These are phyloP conservation scores for Tricholoma furcatifolium DNA, from an alignment of 768 basidiomycete genomes.

Conservation along the genomic window DNA sequence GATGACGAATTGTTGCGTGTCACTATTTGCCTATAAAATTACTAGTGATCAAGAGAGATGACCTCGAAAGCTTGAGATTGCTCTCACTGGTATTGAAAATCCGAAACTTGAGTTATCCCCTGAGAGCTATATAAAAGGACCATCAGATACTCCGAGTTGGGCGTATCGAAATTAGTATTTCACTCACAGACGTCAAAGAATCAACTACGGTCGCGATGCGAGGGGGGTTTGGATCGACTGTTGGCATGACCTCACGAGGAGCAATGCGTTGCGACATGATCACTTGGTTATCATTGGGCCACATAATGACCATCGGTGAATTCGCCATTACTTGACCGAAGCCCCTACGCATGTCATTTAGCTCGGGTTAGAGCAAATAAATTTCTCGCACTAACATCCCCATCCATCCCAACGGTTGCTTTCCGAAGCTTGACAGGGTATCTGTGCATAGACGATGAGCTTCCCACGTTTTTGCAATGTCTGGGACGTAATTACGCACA, in stretches of 20 bases:
- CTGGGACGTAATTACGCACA: conserved; percentile 29
- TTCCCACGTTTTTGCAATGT: neutral
- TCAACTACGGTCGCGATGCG: conserved; percentile 43
- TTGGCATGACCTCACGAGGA: conserved; percentile 51
- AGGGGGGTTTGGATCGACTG: conserved; percentile 50
- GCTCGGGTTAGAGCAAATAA: neutral
- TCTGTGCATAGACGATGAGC: conserved; percentile 29
- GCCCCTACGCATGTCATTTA: conserved; percentile 39
- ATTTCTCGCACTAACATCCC: conserved; percentile 44
- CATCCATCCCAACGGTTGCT: conserved; percentile 52
- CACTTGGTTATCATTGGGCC: conserved; percentile 63
- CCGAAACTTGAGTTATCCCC: conserved; percentile 41
- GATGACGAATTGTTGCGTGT: conserved; percentile 46
- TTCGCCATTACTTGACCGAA: conserved; percentile 56
- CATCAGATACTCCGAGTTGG: conserved; percentile 3
- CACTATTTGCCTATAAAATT: conserved; percentile 39
- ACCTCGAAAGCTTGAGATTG: neutral
- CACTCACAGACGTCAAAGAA: conserved; percentile 37
- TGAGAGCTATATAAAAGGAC: conserved; percentile 33
- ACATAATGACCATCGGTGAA: conserved; percentile 72
- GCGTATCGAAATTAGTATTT: neutral
- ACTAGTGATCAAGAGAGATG: neutral
- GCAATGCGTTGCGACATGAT: conserved; percentile 69
- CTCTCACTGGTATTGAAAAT: neutral
- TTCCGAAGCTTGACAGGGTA: conserved; percentile 44